Evolutionary conservation across 768 basidiomycete genomes (phyloP), one percentile per base, ranked within the genome.

Genomic region (Psilocybe azurescens): DNA sequence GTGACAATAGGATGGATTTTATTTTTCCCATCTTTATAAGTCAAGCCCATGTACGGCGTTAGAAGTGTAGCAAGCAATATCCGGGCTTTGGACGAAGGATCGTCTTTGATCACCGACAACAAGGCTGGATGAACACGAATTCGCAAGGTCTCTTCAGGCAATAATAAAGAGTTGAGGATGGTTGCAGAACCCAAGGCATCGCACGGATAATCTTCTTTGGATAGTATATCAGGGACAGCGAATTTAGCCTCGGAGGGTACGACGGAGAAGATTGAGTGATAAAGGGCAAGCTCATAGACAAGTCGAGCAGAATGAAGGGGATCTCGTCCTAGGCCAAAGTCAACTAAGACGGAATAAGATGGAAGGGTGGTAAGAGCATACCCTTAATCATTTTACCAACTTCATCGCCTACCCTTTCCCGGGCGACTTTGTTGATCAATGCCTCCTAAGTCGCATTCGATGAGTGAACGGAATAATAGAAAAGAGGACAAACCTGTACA

Each of bases 351-450:
- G 55, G 64, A 10, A 54, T 24, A 59, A 49, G 13, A 48, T 8
- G 13, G 9, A 47, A 52, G 44, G 44, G 1, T 41, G 44, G 5
- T n/a, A 16, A 6, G n/a, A 20, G 14, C 2, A 39, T 5, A 57
- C 36, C 18, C 24, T 88, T 88, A 72, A 99, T 83, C 93, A 98
- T 99, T 74, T 99, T 99, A 64, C 91, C 86, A 13, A 99, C 69
- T 74, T 99, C 97, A 64, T 91, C 91, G 0, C 96, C 96, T 5
- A 95, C 86, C 16, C 97, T 86, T 77, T 99, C 97, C 55, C 94
- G 86, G 36, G 91, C 90, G 50, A 99, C 92, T 72, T 98, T 63
- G 3, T 13, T 28, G 13, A 63, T 44, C 47, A 63, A 50, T 2
- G 62, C 56, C 29, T 58, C 46, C 62, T 63, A 33, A 10, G 7